Percentiles rank a stretch among this genome's conserved stretches.
Conservation (phyloP, 306 rosid genomes). For the Dryas drummondii region DNA sequence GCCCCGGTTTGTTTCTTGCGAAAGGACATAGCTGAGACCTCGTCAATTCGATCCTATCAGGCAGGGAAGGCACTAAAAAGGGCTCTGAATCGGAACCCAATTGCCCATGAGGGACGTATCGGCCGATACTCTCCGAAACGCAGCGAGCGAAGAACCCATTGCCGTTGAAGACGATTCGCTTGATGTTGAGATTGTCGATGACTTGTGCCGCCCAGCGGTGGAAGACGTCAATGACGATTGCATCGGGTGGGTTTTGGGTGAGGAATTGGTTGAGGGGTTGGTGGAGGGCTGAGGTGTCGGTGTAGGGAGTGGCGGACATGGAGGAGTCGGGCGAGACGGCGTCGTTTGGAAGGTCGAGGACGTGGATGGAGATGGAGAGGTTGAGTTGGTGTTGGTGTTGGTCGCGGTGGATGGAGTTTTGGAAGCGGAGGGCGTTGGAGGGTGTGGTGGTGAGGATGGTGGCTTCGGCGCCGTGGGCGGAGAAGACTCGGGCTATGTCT, state of each 20-base stretch:
- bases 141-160: conserved; percentile 26
- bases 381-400: conserved; percentile 12
- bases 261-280: conserved; percentile 8
- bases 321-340: neutral
- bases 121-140: neutral
- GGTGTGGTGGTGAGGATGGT: conserved; percentile 51
- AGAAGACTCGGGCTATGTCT: conserved; percentile 48
- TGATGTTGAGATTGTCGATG: conserved; percentile 9
- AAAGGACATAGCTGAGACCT: conserved; percentile 3
- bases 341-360: conserved; percentile 9
- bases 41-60: conserved; percentile 11
- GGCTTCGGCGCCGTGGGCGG: conserved; percentile 27
- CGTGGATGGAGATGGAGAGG: conserved; percentile 11
- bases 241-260: conserved; percentile 14
- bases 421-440: conserved; percentile 24
- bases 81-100: conserved; percentile 21
- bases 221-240: conserved; percentile 24
- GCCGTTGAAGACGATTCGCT: conserved; percentile 13
- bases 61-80: conserved; percentile 23
- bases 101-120: conserved; percentile 8
- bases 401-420: conserved; percentile 29
- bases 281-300: conserved; percentile 8
- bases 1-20: neutral
- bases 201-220: conserved; percentile 28
- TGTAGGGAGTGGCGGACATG: conserved; percentile 16